These are phyloP conservation scores for Colletotrichum trifolii DNA, from an alignment of 2,329 filamentous ascomycete genomes.

Conservation along the genomic window DNA sequence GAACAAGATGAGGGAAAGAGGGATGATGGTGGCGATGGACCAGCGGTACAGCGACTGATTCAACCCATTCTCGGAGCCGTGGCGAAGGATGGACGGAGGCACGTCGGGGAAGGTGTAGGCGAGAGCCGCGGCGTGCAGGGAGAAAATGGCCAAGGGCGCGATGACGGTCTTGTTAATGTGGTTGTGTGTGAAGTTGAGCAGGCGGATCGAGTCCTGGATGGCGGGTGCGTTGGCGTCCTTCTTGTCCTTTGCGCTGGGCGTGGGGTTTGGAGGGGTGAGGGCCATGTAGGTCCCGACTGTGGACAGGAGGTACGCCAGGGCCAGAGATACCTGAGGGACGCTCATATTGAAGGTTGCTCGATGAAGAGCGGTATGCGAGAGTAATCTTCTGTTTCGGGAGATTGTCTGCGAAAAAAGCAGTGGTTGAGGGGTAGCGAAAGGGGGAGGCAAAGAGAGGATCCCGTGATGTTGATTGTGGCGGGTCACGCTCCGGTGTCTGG, in stretches of 20 bases:
- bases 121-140: slow-evolving; percentile 39
- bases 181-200: slow-evolving; percentile 42
- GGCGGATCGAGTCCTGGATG: slow-evolving; percentile 36
- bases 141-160: slow-evolving; percentile 41
- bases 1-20: slow-evolving; percentile 46
- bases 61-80: slow-evolving; percentile 46
- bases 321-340: slow-evolving; percentile 1
- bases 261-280: slow-evolving; percentile 47
- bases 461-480: not conserved
- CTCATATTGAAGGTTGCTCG: not conserved
- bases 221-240: not conserved
- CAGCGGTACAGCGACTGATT: slow-evolving; percentile 48
- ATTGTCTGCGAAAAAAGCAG: not conserved
- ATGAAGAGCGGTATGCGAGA: no score
- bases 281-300: slow-evolving; percentile 45
- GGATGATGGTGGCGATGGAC: slow-evolving; percentile 48
- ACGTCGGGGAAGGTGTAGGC: slow-evolving; percentile 38
- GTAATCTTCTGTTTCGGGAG: not conserved
- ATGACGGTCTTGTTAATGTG: slow-evolving; percentile 39
- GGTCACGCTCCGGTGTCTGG: not conserved
- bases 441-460: not conserved
- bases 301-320: slow-evolving; percentile 43
- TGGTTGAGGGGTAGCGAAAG: not conserved
- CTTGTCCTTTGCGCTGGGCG: slow-evolving; percentile 31
- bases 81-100: slow-evolving; percentile 38